phyloP scores from a whole-genome alignment of 2,329 filamentous ascomycete species.

The Metarhizium sp. region DNA sequence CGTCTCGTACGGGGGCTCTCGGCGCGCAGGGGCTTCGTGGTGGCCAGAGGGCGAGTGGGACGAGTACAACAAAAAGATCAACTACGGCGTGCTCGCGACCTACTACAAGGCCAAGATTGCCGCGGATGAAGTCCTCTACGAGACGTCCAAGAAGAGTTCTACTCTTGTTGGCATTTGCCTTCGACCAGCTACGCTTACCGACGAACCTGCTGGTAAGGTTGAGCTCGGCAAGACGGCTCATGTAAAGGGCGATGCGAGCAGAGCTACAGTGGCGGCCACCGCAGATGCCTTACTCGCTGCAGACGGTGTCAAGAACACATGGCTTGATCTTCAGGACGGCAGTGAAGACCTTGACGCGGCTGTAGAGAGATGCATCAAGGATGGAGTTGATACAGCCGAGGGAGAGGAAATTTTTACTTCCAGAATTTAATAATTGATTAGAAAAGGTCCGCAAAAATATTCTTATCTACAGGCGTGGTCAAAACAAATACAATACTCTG shows the following conservation, averaged over 20 bases:
- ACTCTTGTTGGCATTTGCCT: slow-evolving; percentile 42
- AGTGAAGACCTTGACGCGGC: slow-evolving; percentile 37
- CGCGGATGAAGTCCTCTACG: slow-evolving; percentile 48
- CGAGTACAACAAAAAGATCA: slow-evolving; percentile 31
- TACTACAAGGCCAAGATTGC: slow-evolving; percentile 54
- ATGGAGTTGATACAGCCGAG: slow-evolving; percentile 41
- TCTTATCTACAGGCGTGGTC: neutral
- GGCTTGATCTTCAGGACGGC: slow-evolving; percentile 48
- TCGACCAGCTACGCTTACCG: slow-evolving; percentile 40
- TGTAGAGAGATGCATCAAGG: slow-evolving; percentile 37
- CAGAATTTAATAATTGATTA: slow-evolving; percentile 4
- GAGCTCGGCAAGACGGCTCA: slow-evolving; percentile 35
- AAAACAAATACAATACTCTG: neutral
- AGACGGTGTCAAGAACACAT: slow-evolving; percentile 35
- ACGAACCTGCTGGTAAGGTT: slow-evolving; percentile 38
- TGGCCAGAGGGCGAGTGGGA: slow-evolving; percentile 43
- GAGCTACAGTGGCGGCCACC: slow-evolving; percentile 51
- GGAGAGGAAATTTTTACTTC: slow-evolving; percentile 34
- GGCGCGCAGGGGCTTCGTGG: slow-evolving; percentile 43
- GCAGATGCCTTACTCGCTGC: slow-evolving; percentile 45
- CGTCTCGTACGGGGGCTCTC: slow-evolving; percentile 50
- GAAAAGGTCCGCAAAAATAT: neutral
- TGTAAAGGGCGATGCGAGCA: slow-evolving; percentile 33
- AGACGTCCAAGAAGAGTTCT: slow-evolving; percentile 29
- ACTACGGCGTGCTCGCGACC: slow-evolving; percentile 30